These are phyloP conservation scores for Botryotinia calthae DNA, from an alignment of 2,329 filamentous ascomycete genomes.

Conservation along the genomic window DNA sequence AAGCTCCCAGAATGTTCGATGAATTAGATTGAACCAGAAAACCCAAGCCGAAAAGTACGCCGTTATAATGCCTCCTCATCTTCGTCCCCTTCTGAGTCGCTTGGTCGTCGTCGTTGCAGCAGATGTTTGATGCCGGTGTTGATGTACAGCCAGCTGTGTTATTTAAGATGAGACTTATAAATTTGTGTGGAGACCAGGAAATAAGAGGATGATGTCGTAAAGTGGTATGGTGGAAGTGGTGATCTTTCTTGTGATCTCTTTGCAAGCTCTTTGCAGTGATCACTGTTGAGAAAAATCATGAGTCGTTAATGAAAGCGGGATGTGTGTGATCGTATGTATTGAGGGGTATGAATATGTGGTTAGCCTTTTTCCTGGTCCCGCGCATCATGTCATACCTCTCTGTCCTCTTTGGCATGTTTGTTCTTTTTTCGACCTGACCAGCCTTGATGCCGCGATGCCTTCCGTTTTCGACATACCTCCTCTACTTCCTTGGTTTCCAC, in stretches of 20 bases:
- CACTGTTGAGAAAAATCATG: constrained; percentile 16
- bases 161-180: neutral
- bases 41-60: constrained; percentile 15
- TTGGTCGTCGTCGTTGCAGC: constrained; percentile 13
- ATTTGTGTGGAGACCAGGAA: constrained; percentile 13
- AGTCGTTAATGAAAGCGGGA: constrained; percentile 13
- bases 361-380: constrained; percentile 11
- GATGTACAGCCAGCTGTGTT: constrained; percentile 15
- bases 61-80: constrained; percentile 19
- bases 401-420: constrained; percentile 15
- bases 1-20: constrained; percentile 19
- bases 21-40: constrained; percentile 20
- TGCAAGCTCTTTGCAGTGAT: constrained; percentile 17
- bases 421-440: constrained; percentile 15
- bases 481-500: constrained; percentile 16
- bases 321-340: constrained; percentile 9
- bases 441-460: constrained; percentile 16
- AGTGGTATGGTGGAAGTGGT: constrained; percentile 5
- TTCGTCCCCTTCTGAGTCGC: constrained; percentile 20
- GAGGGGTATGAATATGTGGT: constrained; percentile 15
- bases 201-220: constrained; percentile 4
- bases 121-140: constrained; percentile 15
- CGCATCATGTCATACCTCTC: constrained; percentile 14
- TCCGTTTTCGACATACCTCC: constrained; percentile 18
- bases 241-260: constrained; percentile 16